Conservation (phyloP, 805 yeast genomes). For the Candida jianshihensis region DNA sequence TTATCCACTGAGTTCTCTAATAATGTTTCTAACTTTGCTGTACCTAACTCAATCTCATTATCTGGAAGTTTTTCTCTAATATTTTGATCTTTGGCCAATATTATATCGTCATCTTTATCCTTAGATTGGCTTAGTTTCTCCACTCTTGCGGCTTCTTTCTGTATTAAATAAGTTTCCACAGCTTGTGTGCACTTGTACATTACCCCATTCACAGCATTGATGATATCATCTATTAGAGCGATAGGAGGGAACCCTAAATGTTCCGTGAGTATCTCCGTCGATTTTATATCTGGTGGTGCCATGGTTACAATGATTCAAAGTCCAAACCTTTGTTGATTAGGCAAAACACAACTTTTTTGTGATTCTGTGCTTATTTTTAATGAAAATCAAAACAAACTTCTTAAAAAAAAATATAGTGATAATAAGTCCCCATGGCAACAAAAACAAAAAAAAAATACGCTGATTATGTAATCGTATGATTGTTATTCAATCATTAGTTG, state of each 20-base stretch:
- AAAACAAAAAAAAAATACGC: neutral
- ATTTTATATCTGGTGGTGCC: constrained; percentile 12
- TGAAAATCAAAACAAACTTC: no score
- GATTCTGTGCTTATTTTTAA: no score
- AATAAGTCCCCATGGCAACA: neutral
- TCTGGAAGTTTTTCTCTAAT: constrained; percentile 20
- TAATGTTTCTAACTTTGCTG: constrained; percentile 71
- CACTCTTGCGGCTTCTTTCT: constrained; percentile 14
- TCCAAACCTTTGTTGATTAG: no score
- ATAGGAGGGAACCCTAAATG: constrained; percentile 83
- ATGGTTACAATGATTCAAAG: no score
- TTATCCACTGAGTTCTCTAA: constrained; percentile 70
- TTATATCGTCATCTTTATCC: constrained; percentile 21
- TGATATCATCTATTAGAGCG: constrained; percentile 76
- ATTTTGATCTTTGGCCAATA: constrained; percentile 21
- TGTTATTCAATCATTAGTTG: no score
- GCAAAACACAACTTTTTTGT: no score
- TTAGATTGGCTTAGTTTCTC: constrained; percentile 1
- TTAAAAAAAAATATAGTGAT: neutral
- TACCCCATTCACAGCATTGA: constrained; percentile 79
- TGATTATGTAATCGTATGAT: no score
- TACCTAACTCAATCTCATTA: constrained; percentile 68
- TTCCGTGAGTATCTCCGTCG: constrained; percentile 63
- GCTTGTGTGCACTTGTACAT: constrained; percentile 78
- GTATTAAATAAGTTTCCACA: constrained; percentile 55